Evolutionary conservation across 139 green algal genomes (phyloP).

Genomic region (Dunaliella primolecta): DNA sequence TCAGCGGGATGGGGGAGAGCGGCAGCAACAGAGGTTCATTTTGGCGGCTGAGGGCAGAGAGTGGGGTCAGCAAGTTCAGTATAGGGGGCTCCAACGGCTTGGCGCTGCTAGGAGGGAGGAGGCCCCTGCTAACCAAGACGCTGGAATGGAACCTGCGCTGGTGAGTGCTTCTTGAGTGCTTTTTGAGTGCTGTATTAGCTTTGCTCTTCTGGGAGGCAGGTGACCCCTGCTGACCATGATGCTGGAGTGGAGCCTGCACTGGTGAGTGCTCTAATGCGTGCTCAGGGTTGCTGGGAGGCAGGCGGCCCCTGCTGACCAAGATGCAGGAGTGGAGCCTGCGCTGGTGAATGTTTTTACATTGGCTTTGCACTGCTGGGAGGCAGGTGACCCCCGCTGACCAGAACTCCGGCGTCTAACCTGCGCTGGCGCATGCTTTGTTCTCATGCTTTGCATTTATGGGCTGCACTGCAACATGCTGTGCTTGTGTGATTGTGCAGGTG

Average conservation of each 20-base stretch:
- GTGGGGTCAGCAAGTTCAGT: background rate
- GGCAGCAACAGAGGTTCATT: background rate
- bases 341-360: conserved; percentile 41
- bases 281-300: background rate
- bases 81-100: background rate
- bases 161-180: conserved; percentile 20
- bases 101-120: background rate
- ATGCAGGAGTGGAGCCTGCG: conserved; percentile 93
- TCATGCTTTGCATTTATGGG: too few species aligned
- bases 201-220: background rate
- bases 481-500: background rate
- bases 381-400: background rate
- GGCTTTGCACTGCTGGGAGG: background rate
- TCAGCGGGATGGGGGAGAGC: background rate
- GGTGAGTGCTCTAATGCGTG: too few species aligned
- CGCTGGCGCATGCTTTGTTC: too few species aligned
- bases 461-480: too few species aligned
- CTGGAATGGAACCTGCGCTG: conserved; percentile 93
- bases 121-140: conserved; percentile 83
- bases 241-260: background rate
- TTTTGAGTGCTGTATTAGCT: background rate
- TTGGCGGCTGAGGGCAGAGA: background rate
- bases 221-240: background rate
- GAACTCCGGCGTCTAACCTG: background rate
- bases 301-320: conserved; percentile 77